These are phyloP conservation scores for Candida sp. DNA, from an alignment of 1,139 yeast genomes.

Conservation along the genomic window DNA sequence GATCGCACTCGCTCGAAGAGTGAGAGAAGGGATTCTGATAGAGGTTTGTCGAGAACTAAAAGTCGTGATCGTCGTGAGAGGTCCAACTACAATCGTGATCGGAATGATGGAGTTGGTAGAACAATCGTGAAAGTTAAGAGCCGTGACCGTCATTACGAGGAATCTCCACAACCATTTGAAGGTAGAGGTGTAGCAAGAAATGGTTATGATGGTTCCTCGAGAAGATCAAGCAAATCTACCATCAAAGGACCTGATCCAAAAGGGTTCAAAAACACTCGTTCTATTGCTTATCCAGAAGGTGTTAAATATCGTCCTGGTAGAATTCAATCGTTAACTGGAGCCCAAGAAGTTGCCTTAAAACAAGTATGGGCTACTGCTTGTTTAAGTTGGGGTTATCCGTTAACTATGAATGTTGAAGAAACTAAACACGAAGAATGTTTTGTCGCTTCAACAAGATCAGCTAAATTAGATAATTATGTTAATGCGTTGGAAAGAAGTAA, in stretches of 20 bases:
- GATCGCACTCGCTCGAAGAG: neutral
- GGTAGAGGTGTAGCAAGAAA: neutral
- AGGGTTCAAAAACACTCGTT: neutral
- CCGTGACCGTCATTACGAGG: neutral
- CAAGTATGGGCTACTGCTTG: slow-evolving; percentile 39
- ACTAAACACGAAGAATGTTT: slow-evolving; percentile 29
- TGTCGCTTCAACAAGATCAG: slow-evolving; percentile 27
- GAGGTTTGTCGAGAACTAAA: neutral
- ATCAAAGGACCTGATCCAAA: neutral
- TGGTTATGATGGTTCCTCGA: neutral
- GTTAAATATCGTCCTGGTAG: slow-evolving; percentile 33
- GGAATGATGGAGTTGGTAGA: neutral
- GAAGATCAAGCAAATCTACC: slow-evolving; percentile 2
- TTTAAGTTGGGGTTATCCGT: slow-evolving; percentile 35
- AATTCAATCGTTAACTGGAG: slow-evolving; percentile 36
- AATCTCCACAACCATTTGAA: neutral
- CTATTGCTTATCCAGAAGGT: slow-evolving; percentile 2
- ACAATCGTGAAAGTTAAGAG: neutral
- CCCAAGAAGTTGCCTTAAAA: slow-evolving; percentile 38
- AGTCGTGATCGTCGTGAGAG: slow-evolving; percentile 1
- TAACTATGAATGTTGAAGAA: slow-evolving; percentile 29
- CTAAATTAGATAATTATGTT: slow-evolving; percentile 14
- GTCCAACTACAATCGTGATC: neutral
- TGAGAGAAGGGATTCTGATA: neutral
- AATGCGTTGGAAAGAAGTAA: slow-evolving; percentile 12